Conservation (phyloP, 108 stramenopile species). For the Thalassiosira profunda region DNA sequence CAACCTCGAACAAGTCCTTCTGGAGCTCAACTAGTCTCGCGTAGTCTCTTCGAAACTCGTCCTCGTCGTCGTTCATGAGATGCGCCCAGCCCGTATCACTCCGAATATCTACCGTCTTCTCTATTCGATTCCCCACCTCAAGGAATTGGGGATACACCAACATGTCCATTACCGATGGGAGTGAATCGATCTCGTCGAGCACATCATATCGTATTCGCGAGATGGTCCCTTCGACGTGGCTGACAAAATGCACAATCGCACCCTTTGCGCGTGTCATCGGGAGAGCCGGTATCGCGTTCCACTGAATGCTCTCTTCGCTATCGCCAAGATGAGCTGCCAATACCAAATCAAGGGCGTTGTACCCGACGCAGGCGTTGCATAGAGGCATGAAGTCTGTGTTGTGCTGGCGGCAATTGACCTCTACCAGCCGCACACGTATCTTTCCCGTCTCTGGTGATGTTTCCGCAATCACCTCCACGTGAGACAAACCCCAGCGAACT, state of each 20-base stretch:
- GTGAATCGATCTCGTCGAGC: constrained; percentile 64
- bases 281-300: constrained; percentile 61
- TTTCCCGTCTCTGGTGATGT: constrained; percentile 1
- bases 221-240: constrained; percentile 60
- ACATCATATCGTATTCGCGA: constrained; percentile 50
- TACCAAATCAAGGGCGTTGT: constrained; percentile 83
- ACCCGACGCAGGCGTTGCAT: constrained; percentile 79
- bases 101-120: constrained; percentile 74
- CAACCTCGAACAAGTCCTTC: constrained; percentile 72
- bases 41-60: constrained; percentile 68
- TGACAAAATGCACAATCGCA: constrained; percentile 84
- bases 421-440: constrained; percentile 68
- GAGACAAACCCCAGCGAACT: constrained; percentile 75
- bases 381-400: constrained; percentile 87
- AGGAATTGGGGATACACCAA: constrained; percentile 74
- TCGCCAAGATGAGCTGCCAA: constrained; percentile 75
- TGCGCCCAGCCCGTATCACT: constrained; percentile 90
- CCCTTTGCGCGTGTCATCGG: constrained; percentile 63
- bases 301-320: constrained; percentile 38
- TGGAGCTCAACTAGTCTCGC: constrained; percentile 78
- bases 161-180: constrained; percentile 75
- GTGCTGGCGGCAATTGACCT: constrained; percentile 91
- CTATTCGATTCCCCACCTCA: constrained; percentile 55
- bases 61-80: constrained; percentile 72
- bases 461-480: constrained; percentile 81